These are phyloP conservation scores for Zymoseptoria tritici DNA, from an alignment of 2,329 filamentous ascomycete genomes.

Conservation along the genomic window DNA sequence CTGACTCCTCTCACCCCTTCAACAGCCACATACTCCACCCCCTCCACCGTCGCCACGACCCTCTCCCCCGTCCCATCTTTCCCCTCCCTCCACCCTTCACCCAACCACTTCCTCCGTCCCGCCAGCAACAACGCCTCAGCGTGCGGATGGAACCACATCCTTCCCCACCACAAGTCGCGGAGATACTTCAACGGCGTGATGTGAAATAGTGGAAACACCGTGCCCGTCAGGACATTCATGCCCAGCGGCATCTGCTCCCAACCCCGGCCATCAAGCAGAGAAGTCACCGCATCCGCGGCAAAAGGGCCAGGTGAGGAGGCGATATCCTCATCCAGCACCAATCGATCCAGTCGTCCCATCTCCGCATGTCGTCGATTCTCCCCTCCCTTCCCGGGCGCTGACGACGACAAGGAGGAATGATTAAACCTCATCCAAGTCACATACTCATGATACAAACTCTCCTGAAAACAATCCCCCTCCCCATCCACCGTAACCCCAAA, in stretches of 20 bases:
- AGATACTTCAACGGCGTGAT: slow-evolving; percentile 6
- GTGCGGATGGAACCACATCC: slow-evolving; percentile 7
- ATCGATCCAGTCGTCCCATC: slow-evolving; percentile 8
- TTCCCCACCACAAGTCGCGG: slow-evolving; percentile 4
- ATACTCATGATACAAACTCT: slow-evolving; percentile 9
- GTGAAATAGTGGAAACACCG: slow-evolving; percentile 11
- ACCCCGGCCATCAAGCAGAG: not conserved
- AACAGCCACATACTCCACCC: slow-evolving; percentile 1
- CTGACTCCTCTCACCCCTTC: not conserved
- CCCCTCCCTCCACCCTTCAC: not conserved
- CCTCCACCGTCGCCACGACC: not conserved
- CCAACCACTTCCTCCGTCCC: not conserved
- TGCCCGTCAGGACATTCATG: slow-evolving; percentile 9
- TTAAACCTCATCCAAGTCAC: slow-evolving; percentile 16
- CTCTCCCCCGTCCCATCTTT: not conserved
- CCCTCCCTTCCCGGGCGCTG: not conserved
- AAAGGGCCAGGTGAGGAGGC: slow-evolving; percentile 2
- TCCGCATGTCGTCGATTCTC: not conserved
- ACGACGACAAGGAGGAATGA: not conserved
- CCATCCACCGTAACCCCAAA: slow-evolving; percentile 12
- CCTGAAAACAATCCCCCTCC: slow-evolving; percentile 13
- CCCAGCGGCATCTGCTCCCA: slow-evolving; percentile 11
- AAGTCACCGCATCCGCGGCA: not conserved
- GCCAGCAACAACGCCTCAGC: slow-evolving; percentile 2
- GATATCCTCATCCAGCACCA: slow-evolving; percentile 7